Evolutionary conservation across 768 basidiomycete species (phyloP), one percentile per base, ranked within the genome.

Genomic region (Rhizopogon salebrosus): DNA sequence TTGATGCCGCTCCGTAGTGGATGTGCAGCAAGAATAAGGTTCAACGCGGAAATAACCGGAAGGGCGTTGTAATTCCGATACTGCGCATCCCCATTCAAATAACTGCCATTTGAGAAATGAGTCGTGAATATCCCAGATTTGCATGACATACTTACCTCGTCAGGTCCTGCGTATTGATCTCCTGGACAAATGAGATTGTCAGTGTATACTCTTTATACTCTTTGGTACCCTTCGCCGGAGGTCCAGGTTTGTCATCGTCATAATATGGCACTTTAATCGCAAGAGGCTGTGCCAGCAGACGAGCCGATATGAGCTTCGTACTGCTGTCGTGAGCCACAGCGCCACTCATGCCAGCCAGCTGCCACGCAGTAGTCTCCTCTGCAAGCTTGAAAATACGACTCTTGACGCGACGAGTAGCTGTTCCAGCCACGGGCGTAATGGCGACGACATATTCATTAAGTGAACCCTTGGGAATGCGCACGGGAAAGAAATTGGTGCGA

Each of bases 401-500:
- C 56, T 70, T 75, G 34, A 80, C 67, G 6, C 79, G 72, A 51
- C 68, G 70, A 29, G 58, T 54, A 14, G 69, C 46, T 8, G 67
- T 67, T 1, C 63, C 68, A 2, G 66, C 60, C 4, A 41, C 54
- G 36, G 77, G 78, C 0, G 66, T 59, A 20, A 77, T 71, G n/a
- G 64, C 56, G 29, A 79, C 70, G 45, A 75, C 75, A 52, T 80
- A 80, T 52, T 80, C 79, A 56, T 70, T 70, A 22, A 82, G 40
- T 1, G 76, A 73, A 6, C 71, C 72, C 52, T 74, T 75, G 6
- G 79, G 78, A 16, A 79, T 66, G 14, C 62, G 64, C 20, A 82
- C 62, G 8, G 79, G 71, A 59, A 82, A 80, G 66, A 80, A 80
- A 50, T 80, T 80, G 2, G 79, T 64, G 20, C 79, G 76, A 37